phyloP scores from a whole-genome alignment of 257 asterid species.

The Prunella vulgaris region DNA sequence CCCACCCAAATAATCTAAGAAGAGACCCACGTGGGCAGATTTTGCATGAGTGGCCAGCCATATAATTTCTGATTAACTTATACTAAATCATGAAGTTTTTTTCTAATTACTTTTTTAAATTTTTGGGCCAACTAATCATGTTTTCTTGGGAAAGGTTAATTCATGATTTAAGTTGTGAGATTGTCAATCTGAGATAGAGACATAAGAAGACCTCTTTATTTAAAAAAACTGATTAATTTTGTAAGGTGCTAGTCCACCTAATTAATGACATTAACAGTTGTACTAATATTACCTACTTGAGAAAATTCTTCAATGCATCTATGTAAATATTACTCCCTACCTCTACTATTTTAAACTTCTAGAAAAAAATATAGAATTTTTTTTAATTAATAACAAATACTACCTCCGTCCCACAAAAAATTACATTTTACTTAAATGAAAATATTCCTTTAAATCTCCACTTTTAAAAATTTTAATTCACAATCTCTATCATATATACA shows the following conservation, averaged over 20 bases:
- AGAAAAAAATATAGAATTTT: too few relatives aligned
- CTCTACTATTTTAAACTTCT: too few relatives aligned
- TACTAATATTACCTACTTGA: neutral
- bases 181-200: neutral
- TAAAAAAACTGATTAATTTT: too few relatives aligned
- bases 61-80: conserved; percentile 14
- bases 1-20: neutral
- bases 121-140: neutral
- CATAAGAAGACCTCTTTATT: neutral
- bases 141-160: neutral
- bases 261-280: neutral
- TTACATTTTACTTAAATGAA: too few relatives aligned
- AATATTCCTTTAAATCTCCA: too few relatives aligned
- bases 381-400: too few relatives aligned
- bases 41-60: conserved; percentile 25
- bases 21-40: conserved; percentile 15
- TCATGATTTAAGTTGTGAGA: neutral
- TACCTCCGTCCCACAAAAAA: too few relatives aligned
- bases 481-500: too few relatives aligned
- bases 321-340: neutral
- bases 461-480: too few relatives aligned
- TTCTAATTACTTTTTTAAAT: too few relatives aligned
- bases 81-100: too few relatives aligned
- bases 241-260: neutral
- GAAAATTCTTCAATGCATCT: neutral